Conservation (phyloP, 192 early-diverging fungal species). For the Mortierella alpina region DNA sequence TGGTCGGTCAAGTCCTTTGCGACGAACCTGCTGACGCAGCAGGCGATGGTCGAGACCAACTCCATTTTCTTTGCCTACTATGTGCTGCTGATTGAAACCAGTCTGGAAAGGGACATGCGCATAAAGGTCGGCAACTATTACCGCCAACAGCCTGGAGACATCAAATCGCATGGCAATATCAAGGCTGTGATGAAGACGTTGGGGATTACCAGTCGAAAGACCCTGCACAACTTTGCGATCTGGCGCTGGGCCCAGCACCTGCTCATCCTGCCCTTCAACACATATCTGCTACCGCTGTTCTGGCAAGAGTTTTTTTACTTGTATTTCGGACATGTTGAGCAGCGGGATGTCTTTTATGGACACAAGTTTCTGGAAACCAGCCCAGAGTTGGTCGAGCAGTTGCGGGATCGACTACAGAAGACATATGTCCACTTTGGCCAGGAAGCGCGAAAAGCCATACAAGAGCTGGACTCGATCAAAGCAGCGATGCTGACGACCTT, state of each 20-base stretch:
- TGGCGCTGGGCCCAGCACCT: constrained; percentile 64
- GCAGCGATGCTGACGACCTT: constrained; percentile 31
- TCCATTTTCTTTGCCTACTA: constrained; percentile 64
- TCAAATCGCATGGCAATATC: constrained; percentile 35
- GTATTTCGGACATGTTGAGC: constrained; percentile 55
- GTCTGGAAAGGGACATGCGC: constrained; percentile 44
- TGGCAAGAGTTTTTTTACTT: constrained; percentile 64
- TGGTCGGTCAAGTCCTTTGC: constrained; percentile 60
- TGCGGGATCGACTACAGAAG: constrained; percentile 53
- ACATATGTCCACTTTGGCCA: constrained; percentile 54
- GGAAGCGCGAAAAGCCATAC: constrained; percentile 24
- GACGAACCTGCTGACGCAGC: constrained; percentile 53
- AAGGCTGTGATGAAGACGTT: constrained; percentile 46
- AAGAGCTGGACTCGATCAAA: constrained; percentile 3
- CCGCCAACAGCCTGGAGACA: constrained; percentile 35
- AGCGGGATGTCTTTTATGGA: constrained; percentile 39
- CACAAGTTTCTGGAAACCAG: constrained; percentile 53
- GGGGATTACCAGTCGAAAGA: constrained; percentile 47
- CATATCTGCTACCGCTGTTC: constrained; percentile 55
- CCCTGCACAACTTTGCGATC: constrained; percentile 58
- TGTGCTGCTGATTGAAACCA: constrained; percentile 55
- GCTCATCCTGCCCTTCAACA: constrained; percentile 53
- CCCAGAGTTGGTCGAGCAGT: constrained; percentile 41
- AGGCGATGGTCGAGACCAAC: constrained; percentile 56
- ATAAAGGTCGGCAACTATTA: constrained; percentile 43